Base-by-base conservation (phyloP, 345 rosid genomes). In the Eucalyptus viminalis region DNA sequence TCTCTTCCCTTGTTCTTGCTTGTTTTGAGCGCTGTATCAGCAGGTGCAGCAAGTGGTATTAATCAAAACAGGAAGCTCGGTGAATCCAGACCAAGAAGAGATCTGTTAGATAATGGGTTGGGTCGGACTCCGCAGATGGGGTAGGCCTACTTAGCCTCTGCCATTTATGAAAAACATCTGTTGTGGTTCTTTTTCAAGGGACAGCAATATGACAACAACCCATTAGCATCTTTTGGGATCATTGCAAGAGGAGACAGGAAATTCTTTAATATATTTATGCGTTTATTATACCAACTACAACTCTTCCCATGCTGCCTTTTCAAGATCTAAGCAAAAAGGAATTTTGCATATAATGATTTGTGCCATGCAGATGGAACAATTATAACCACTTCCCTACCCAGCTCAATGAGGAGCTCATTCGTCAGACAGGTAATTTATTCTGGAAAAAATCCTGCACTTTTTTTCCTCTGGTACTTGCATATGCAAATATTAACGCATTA, bases 91-190 rank as follows among this genome's bases (percentile, higher is more conserved):
- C 90, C 87, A 53, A 89, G 95, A 91, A 91, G 97, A 92, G 89
- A 88, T 88, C 91, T 96, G 86, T 93, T 96, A 6, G 92, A 94
- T 45, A 96, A 95, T 92, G 95, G 96, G 13, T 94, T 95, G 50
- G 96, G 94, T 49, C 87, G 91, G 88, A 95, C 98, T 94, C 97
- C 98, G 92, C 97, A 95, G 67, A 95, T 96, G 98, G 98, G 98
- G 96, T 94, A 91, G 53, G 56, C 21, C 29, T 34, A 80, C 17
- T 81, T 88, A 40, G 65, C 43, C 34, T 19, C 9, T 34, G 31
- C 65, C n/a, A 37, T 43, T 13, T n/a, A 31, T 27, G 21, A 43
- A 37, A 27, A 37, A 27, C 34, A 49, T 81, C 58, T 21, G 8
- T 22, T 14, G 34, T 13, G 22, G 43, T 49, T 86, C 40, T 81